Base-by-base conservation (phyloP, 495 filamentous ascomycete genomes). In the Daldinia decipiens region DNA sequence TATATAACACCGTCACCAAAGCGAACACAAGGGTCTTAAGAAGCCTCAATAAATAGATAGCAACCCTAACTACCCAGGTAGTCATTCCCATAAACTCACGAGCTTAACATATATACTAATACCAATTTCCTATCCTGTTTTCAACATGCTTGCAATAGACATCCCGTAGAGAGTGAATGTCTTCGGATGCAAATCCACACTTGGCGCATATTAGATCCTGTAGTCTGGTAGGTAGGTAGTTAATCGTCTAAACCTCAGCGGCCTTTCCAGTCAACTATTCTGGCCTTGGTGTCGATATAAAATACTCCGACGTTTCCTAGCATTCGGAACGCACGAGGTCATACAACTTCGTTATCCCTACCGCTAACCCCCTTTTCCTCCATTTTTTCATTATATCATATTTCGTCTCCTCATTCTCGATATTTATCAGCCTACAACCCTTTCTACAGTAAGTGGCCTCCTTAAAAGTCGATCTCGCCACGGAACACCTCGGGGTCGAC, bases 401-500 rank as follows among this genome's bases (percentile, higher is more conserved):
- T 36, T 36, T 36, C 12, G 34, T 3, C 12, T 11, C 12, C 34
- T 36, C 12, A 13, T 36, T 36, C 34, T 40, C 39, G 4, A 40
- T 17, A 17, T 17, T 1, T 39, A 39, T 40, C 39, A 17, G 39
- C 39, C 39, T 17, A 40, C n/a, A 40, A 40, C n/a, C 8, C 6
- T 3, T 17, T 17, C n/a, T 17, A 40, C 39, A 5, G 6, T 17
- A 17, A 40, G n/a, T 40, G 2, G 1, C 39, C 39, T 21, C 43
- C 7, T 54, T 78, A 85, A 71, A 88, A 88, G 36, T 88, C 86
- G 76, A 88, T 83, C 65, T 86, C 83, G 51, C 80, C 80, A 43
- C 95, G 86, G 84, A 98, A 98, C 15, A 87, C 82, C 75, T 97
- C 94, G 43, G 97, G 89, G 82, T 98, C 93, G 83, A 99, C 93